Evolutionary conservation across 306 rosid genomes (phyloP), one percentile per base, ranked within the genome.

Genomic region (Pueraria montana): DNA sequence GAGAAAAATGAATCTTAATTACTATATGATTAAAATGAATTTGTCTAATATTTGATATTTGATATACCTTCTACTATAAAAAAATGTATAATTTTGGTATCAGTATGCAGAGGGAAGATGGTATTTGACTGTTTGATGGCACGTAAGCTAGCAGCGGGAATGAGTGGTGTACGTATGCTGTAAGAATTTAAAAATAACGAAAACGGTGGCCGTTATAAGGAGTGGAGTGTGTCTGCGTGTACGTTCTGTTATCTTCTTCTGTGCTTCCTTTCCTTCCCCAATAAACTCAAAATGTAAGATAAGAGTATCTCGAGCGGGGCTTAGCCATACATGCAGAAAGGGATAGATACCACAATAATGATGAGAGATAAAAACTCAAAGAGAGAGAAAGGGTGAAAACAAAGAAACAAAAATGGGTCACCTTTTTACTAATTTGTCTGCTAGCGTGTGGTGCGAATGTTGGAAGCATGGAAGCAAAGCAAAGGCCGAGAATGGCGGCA

Each of bases 401-500:
- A 63, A 82, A 82, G 16, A 17, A 36, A 81, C 18, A 66, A 56
- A 74, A 84, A 66, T 10, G 66, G 42, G 72, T 79, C 23, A 45
- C 20, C 56, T 81, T 85, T 83, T 65, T 69, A 61, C 79, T 78
- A 59, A 10, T 87, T 89, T 91, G 93, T 88, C 93, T 32, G 49
- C 8, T 88, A 87, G 90, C 88, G 88, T 49, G 69, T 69, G 88
- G 90, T 91, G 94, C 93, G 94, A 93, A 93, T 93, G 97, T 93
- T 91, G 94, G 94, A 90, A 90, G 92, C 82, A 93, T 89, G 97
- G 97, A 89, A 79, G 96, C 97, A 91, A 85, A 86, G 76, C 91
- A 90, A 84, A 90, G 94, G 89, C 75, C 87, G 74, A 86, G 87
- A 87, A 84, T 89, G 90, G 93, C 96, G 96, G 96, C 93, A 90